Percentiles rank a stretch among this genome's conserved stretches.
phyloP scores from a whole-genome alignment of 345 rosid genomes.

The Cardamine resedifolia region DNA sequence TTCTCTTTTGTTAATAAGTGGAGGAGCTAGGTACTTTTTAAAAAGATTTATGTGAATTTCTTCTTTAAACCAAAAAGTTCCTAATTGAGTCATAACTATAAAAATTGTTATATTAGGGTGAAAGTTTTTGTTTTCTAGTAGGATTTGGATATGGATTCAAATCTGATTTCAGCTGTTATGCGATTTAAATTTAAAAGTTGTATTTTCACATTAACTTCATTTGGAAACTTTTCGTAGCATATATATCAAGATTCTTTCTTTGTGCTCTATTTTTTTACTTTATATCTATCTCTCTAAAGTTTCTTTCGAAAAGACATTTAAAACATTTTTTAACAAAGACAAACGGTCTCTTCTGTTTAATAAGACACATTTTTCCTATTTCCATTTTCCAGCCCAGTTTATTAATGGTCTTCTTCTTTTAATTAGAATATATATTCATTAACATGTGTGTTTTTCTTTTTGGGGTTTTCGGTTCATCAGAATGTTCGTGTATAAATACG shows the following conservation, averaged over 20 bases:
- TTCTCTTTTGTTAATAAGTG: constrained; percentile 14
- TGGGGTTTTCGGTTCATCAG: background rate
- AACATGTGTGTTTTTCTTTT: background rate
- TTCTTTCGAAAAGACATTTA: background rate
- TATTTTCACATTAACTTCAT: background rate
- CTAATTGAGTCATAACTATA: background rate
- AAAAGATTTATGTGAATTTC: constrained; percentile 9
- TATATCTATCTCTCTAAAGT: background rate
- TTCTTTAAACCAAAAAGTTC: background rate
- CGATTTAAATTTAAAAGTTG: background rate
- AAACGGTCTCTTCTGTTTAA: background rate
- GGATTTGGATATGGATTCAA: background rate
- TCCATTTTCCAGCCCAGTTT: background rate
- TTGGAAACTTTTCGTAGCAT: background rate
- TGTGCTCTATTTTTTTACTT: background rate
- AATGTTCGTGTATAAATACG: constrained; percentile 12
- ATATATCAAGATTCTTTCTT: background rate
- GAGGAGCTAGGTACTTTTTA: background rate
- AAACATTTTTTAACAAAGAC: background rate
- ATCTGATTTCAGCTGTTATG: background rate
- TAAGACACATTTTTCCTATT: background rate
- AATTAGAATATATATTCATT: background rate
- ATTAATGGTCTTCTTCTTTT: background rate
- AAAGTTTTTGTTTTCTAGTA: constrained; percentile 2
- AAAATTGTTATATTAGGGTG: background rate